Evolutionary conservation across 768 basidiomycete species (phyloP), one percentile per base, ranked within the genome.

Genomic region (Amyloporia xantha): DNA sequence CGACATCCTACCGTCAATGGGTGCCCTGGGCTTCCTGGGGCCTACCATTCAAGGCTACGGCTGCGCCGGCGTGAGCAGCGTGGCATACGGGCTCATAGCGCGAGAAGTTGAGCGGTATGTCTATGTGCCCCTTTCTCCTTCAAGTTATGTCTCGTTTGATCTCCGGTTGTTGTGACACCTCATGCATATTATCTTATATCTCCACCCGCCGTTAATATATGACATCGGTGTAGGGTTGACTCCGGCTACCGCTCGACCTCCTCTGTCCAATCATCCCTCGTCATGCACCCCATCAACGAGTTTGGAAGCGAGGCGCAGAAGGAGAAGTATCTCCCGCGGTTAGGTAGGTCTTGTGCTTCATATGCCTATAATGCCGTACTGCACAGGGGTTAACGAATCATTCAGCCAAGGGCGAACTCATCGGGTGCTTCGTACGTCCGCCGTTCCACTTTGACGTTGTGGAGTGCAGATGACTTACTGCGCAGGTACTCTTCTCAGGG

Each of bases 161-260:
- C 24, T 21, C 20, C 10, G 19, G 21, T 37, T 15, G 24, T 21
- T 9, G 24, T 48, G 9, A 9, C 17, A n/a, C n/a, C n/a, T n/a
- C n/a, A n/a, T n/a, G n/a, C n/a, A n/a, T n/a, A n/a, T n/a, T n/a
- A n/a, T n/a, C n/a, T n/a, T n/a, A n/a, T n/a, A n/a, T n/a, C n/a
- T n/a, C n/a, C n/a, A n/a, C n/a, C n/a, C 28, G 49, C 12, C 48
- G 10, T 46, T 12, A 19, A 20, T 36, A 50, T 40, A n/a, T n/a
- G n/a, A n/a, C n/a, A n/a, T n/a, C n/a, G n/a, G 17, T 44, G 0
- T 57, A 92, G 94, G 53, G 83, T 98, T 33, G 95, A 99, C 63
- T 97, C 94, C 2, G 95, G 95, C 0, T 98, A 96, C 62, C 87
- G 95, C 21, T 94, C 91, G 4, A 94, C 84, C 3, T 83, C 92